Percentiles rank a stretch among this genome's conserved stretches.
phyloP scores from a whole-genome alignment of 805 yeast genomes.

The Ogataea naganishii region DNA sequence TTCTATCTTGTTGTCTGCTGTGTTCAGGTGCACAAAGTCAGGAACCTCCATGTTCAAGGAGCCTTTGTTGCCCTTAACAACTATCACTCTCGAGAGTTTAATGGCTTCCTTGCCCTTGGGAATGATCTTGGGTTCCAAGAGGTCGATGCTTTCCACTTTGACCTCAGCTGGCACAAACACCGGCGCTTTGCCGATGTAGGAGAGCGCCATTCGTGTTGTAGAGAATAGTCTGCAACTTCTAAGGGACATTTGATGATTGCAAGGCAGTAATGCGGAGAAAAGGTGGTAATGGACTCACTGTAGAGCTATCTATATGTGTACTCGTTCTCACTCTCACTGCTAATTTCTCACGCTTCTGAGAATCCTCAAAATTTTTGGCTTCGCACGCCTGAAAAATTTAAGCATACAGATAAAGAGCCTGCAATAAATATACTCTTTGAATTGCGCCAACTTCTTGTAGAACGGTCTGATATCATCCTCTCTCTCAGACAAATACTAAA shows the following conservation, averaged over 20 bases:
- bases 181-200: constrained; percentile 80
- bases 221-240: constrained; percentile 24
- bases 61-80: constrained; percentile 76
- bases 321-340: too few species aligned
- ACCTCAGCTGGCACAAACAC: constrained; percentile 61
- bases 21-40: constrained; percentile 47
- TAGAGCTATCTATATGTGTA: too few species aligned
- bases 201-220: constrained; percentile 22
- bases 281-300: too few species aligned
- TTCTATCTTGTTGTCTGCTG: constrained; percentile 24
- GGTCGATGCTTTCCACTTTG: constrained; percentile 32
- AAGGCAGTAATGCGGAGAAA: too few species aligned
- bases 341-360: too few species aligned
- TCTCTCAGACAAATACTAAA: background rate
- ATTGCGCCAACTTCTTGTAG: too few species aligned
- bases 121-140: constrained; percentile 49
- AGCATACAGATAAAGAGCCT: too few species aligned
- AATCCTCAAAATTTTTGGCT: too few species aligned
- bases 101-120: constrained; percentile 59
- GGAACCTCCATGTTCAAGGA: constrained; percentile 56
- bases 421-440: too few species aligned
- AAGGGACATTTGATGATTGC: background rate
- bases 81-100: constrained; percentile 47
- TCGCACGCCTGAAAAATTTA: too few species aligned
- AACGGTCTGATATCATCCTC: too few species aligned